phyloP scores from a whole-genome alignment of 2,329 filamentous ascomycete genomes.

The Nannizziopsis arthrosporioides region DNA sequence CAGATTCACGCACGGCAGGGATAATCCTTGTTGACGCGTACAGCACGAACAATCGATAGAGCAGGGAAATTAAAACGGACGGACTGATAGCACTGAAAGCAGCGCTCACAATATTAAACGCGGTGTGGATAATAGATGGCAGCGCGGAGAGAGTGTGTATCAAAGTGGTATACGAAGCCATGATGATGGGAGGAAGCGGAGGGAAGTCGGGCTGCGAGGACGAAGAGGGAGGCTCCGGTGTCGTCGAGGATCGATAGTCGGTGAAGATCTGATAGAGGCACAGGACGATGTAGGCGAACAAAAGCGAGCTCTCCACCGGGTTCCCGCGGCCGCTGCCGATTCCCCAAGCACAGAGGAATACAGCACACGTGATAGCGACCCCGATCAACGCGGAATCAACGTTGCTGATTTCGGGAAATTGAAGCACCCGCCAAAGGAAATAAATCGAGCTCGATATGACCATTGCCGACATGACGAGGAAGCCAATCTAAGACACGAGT shows the following conservation, averaged over 20 bases:
- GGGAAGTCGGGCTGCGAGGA: constrained; percentile 66
- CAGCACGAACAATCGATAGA: constrained; percentile 87
- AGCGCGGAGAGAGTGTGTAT: constrained; percentile 71
- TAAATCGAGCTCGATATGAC: constrained; percentile 90
- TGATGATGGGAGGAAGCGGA: constrained; percentile 91
- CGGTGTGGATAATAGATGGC: constrained; percentile 72
- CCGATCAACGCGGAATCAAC: constrained; percentile 87
- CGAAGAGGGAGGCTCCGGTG: constrained; percentile 43
- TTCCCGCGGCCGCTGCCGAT: constrained; percentile 91
- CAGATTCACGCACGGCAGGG: constrained; percentile 77
- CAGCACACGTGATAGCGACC: constrained; percentile 78
- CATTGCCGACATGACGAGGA: constrained; percentile 77
- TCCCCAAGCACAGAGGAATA: constrained; percentile 87
- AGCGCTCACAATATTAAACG: constrained; percentile 74
- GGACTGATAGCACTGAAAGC: constrained; percentile 93
- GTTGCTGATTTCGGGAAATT: constrained; percentile 86
- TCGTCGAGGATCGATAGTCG: constrained; percentile 76
- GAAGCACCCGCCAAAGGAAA: constrained; percentile 89
- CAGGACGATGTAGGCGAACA: constrained; percentile 96
- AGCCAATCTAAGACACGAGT: constrained; percentile 53
- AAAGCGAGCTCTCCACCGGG: constrained; percentile 82
- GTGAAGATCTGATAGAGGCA: constrained; percentile 99
- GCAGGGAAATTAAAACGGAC: constrained; percentile 86
- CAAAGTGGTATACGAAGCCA: constrained; percentile 92
- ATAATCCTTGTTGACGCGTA: constrained; percentile 95